Conservation (phyloP, 1,139 yeast genomes). For the Geotrichum restrictum region DNA sequence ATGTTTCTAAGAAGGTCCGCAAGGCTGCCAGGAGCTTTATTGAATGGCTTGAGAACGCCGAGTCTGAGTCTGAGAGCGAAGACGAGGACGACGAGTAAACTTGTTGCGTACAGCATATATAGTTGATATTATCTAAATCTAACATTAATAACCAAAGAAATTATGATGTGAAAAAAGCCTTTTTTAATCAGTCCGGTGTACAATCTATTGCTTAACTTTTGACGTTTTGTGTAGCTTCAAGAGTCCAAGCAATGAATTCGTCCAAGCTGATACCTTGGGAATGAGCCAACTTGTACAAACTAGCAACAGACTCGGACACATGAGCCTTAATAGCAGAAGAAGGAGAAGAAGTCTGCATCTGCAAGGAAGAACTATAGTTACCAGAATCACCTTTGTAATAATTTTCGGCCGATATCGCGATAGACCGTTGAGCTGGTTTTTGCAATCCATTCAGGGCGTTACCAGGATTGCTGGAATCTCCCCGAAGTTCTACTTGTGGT, state of each 20-base stretch:
- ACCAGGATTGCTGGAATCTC: no score
- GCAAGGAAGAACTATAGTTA: no score
- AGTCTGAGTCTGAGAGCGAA: conserved; percentile 59
- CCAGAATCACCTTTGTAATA: no score
- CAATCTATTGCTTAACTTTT: no score
- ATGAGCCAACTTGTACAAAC: conserved; percentile 10
- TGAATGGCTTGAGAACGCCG: conserved; percentile 93
- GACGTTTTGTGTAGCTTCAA: neutral
- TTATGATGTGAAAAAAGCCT: neutral
- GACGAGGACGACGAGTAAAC: conserved; percentile 24
- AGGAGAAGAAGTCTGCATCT: no score
- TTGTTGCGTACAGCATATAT: neutral
- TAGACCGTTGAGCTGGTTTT: no score
- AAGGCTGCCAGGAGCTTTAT: conserved; percentile 94
- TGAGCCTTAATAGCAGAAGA: conserved; percentile 8
- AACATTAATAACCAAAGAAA: neutral
- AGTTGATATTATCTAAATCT: no score
- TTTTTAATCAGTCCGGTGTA: no score
- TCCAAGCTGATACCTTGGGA: conserved; percentile 11
- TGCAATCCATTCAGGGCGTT: no score
- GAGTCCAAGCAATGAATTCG: conserved; percentile 9
- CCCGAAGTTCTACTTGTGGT: no score
- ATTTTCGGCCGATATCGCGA: no score
- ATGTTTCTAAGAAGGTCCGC: conserved; percentile 86
- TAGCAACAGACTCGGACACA: conserved; percentile 7